A percentile compares a stretch with the other conserved stretches of the same genome.
These are phyloP conservation scores for Fusarium sp. DNA, from an alignment of 2,329 filamentous ascomycete genomes.

Conservation along the genomic window DNA sequence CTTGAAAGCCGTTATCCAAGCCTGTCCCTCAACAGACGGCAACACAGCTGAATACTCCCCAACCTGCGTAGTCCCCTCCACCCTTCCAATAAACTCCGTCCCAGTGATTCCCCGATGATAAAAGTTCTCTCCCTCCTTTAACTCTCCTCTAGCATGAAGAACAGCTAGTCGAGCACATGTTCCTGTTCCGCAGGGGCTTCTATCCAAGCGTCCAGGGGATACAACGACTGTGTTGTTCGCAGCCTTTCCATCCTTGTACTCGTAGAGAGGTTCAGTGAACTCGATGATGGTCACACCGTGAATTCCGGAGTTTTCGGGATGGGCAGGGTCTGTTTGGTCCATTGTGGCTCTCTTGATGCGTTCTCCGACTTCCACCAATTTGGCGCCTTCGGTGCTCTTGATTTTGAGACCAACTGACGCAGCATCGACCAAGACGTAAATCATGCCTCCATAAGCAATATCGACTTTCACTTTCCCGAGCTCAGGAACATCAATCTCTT, in stretches of 20 bases:
- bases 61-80: neutral
- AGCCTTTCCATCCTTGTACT: neutral
- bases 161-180: neutral
- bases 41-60: neutral
- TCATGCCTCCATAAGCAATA: slow-evolving; percentile 37
- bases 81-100: neutral
- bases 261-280: slow-evolving; percentile 20
- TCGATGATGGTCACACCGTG: slow-evolving; percentile 30
- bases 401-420: slow-evolving; percentile 23
- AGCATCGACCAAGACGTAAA: slow-evolving; percentile 33
- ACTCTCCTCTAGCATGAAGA: neutral
- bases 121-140: neutral
- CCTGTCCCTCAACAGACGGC: neutral
- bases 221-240: neutral
- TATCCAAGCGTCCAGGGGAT: neutral
- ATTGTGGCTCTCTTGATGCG: slow-evolving; percentile 27
- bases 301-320: slow-evolving; percentile 29
- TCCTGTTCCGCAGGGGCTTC: neutral
- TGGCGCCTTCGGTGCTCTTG: slow-evolving; percentile 1
- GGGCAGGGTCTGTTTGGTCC: slow-evolving; percentile 16
- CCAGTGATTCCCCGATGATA: neutral
- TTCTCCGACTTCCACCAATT: slow-evolving; percentile 29
- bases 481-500: slow-evolving; percentile 16
- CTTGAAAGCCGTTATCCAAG: neutral
- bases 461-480: slow-evolving; percentile 24